Base-by-base conservation (phyloP, 2,329 filamentous ascomycete species). In the Apiospora hydei region DNA sequence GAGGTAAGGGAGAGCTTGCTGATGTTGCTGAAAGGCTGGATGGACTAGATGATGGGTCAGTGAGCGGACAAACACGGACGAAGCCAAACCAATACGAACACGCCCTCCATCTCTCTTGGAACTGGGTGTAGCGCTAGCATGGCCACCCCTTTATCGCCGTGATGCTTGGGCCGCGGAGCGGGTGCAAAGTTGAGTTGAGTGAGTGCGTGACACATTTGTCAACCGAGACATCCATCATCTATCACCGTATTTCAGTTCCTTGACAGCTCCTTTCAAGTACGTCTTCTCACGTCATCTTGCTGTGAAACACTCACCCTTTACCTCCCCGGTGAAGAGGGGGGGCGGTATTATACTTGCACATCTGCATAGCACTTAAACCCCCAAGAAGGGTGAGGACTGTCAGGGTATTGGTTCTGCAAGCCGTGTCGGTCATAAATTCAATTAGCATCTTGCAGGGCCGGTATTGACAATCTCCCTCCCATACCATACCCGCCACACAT, bases 221-320 rank as follows among this genome's bases (percentile, higher is more conserved):
- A 64, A 64, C 57, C 57, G 21, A 64, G 57, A 64, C 57, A 64
- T 64, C 34, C 57, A 64, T 64, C 57, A 64, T 64, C 57, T 64
- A 64, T 64, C 57, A 41, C 57, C 21, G 41, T 34, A 64, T 41
- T 41, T 41, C 34, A 38, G 7, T 38, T 16, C 34, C 10, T 64
- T 64, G 57, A 64, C 57, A 64, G 57, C 57, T 64, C 34, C 57
- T 26, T 61, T 21, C 16, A 38, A 38, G 18, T n/a, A 38, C 30
- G 16, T 38, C 30, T n/a, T 4, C 18, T 30, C 21, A 61, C 53
- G 53, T 61, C 53, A 61, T 38, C 30, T 61, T 38, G 53, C 53
- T 13, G 53, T 61, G 30, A 38, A 4, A 38, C 53, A 7, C 30
- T 38, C 34, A 38, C 34, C 53, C 53, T 18, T 10, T 61, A 13